Evolutionary conservation across 768 basidiomycete genomes (phyloP).

Genomic region (Suillus americanus): DNA sequence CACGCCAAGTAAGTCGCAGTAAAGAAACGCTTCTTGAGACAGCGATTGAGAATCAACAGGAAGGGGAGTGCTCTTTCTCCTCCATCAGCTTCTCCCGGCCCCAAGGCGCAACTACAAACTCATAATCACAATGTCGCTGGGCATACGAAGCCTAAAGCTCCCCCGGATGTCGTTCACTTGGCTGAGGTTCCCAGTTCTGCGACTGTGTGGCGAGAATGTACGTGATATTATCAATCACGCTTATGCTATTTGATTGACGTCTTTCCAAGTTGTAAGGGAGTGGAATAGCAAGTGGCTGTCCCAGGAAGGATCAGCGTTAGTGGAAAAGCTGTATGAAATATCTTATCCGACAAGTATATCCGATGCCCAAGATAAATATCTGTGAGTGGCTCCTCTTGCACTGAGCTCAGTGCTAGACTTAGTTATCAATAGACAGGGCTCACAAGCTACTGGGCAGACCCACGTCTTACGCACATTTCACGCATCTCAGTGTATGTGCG

Average conservation of each 20-base stretch:
- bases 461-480: slow-evolving; percentile 61
- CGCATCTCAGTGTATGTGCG: slow-evolving; percentile 66
- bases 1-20: slow-evolving; percentile 50
- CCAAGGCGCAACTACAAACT: neutral
- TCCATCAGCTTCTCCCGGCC: neutral
- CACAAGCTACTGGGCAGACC: slow-evolving; percentile 34
- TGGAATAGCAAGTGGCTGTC: slow-evolving; percentile 4
- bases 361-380: slow-evolving; percentile 46
- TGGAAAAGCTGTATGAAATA: slow-evolving; percentile 61
- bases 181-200: slow-evolving; percentile 48
- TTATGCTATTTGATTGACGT: slow-evolving; percentile 16
- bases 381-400: slow-evolving; percentile 32
- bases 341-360: slow-evolving; percentile 27
- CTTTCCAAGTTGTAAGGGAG: neutral
- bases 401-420: slow-evolving; percentile 7
- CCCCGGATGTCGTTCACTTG: slow-evolving; percentile 40
- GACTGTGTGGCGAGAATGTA: slow-evolving; percentile 53
- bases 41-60: neutral
- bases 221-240: slow-evolving; percentile 24
- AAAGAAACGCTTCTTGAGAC: neutral
- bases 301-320: slow-evolving; percentile 23
- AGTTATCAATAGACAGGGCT: slow-evolving; percentile 25
- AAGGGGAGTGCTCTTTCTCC: neutral
- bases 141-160: neutral
- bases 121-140: neutral